Evolutionary conservation across 2,329 filamentous ascomycete genomes (phyloP).

Genomic region (Monilinia vaccinii-corymbosi): DNA sequence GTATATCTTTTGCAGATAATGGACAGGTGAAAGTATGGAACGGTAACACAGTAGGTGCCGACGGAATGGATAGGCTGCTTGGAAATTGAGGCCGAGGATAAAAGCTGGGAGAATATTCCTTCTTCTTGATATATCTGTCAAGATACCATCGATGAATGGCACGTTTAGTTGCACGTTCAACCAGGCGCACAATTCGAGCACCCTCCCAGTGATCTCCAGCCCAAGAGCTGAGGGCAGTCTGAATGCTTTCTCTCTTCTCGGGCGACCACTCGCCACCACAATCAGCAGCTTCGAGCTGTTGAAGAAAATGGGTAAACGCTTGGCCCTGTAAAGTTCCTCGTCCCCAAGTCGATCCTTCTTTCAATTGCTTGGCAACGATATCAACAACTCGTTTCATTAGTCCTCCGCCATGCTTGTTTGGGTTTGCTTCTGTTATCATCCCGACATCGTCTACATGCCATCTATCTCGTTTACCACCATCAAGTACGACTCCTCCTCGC

Average conservation of each 20-base stretch:
- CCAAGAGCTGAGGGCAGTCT: conserved; percentile 45
- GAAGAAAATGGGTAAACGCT: conserved; percentile 37
- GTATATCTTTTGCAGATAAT: conserved; percentile 81
- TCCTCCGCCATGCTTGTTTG: conserved; percentile 54
- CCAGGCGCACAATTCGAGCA: conserved; percentile 68
- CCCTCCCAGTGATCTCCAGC: conserved; percentile 77
- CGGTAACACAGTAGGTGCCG: conserved; percentile 86
- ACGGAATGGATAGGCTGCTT: conserved; percentile 62
- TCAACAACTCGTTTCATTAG: conserved; percentile 86
- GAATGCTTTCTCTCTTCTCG: conserved; percentile 29
- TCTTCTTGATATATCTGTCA: conserved; percentile 60
- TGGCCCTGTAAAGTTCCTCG: conserved; percentile 54
- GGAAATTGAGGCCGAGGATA: conserved; percentile 72
- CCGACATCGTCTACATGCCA: conserved; percentile 89
- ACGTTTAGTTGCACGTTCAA: conserved; percentile 74
- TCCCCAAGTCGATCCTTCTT: conserved; percentile 82
- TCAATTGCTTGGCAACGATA: conserved; percentile 81
- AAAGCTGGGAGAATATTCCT: conserved; percentile 43
- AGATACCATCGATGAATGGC: conserved; percentile 82
- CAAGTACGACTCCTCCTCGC: conserved; percentile 74
- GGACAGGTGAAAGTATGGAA: conserved; percentile 98
- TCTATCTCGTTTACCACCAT: conserved; percentile 65
- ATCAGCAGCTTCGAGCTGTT: conserved; percentile 28
- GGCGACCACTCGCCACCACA: conserved; percentile 28
- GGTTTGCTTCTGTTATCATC: conserved; percentile 66